phyloP scores from a whole-genome alignment of 139 green algal genomes.

The Klebsormidium nitens region DNA sequence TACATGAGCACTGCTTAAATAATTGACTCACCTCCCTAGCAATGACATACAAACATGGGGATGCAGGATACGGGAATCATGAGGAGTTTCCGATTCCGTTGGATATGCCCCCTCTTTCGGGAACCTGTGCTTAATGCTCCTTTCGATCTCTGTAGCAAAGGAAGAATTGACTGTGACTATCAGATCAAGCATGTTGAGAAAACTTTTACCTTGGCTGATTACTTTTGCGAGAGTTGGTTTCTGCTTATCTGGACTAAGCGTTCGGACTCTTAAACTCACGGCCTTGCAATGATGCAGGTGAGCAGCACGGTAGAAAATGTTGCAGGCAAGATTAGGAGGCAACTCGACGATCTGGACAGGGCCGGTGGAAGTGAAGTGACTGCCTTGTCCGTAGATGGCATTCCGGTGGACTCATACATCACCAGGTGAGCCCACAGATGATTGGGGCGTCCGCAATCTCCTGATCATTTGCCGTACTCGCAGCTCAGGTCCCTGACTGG shows the following conservation, averaged over 20 bases:
- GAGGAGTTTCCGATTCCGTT: too few species aligned
- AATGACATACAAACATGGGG: too few species aligned
- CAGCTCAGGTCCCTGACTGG: not conserved
- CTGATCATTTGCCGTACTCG: not conserved
- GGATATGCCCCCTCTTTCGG: too few species aligned
- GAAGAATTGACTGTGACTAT: too few species aligned
- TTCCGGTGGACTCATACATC: slow-evolving; percentile 63
- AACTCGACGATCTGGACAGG: slow-evolving; percentile 39
- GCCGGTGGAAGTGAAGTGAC: not conserved
- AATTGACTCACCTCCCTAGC: too few species aligned
- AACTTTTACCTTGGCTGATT: not conserved
- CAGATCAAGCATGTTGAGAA: not conserved
- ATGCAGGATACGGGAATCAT: too few species aligned
- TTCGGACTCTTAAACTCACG: too few species aligned
- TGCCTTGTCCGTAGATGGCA: slow-evolving; percentile 57
- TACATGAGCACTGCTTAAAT: too few species aligned
- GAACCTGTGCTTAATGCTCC: too few species aligned
- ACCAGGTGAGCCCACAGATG: slow-evolving; percentile 32
- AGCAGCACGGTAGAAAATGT: slow-evolving; percentile 62
- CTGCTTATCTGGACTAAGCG: not conserved
- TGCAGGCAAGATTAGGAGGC: slow-evolving; percentile 78
- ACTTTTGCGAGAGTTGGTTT: not conserved
- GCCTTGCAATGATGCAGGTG: slow-evolving; percentile 25
- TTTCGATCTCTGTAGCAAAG: too few species aligned
- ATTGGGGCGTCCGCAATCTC: not conserved